These are phyloP conservation scores for Trichoderma polysporum DNA, from an alignment of 2,329 filamentous ascomycete species.

Conservation along the genomic window DNA sequence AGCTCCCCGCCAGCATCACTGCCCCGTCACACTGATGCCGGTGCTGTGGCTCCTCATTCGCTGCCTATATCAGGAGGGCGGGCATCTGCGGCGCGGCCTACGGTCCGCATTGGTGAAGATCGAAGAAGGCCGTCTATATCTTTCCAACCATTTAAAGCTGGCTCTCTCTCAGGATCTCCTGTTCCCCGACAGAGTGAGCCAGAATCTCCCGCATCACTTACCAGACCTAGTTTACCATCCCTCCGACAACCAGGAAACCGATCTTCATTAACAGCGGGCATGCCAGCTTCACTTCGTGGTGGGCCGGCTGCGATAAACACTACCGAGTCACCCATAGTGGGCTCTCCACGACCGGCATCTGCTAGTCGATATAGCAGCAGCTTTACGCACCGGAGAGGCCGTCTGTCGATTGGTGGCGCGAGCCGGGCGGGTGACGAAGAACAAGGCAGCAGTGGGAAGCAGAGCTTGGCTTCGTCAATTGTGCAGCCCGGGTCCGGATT, in stretches of 20 bases:
- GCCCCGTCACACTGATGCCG: conserved; percentile 42
- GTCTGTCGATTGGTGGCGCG: conserved; percentile 72
- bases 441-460: conserved; percentile 76
- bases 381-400: conserved; percentile 80
- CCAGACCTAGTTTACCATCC: conserved; percentile 45
- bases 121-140: conserved; percentile 77
- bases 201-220: conserved; percentile 53
- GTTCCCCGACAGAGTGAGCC: conserved; percentile 49
- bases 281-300: conserved; percentile 70
- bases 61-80: conserved; percentile 50
- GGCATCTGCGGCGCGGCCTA: conserved; percentile 33
- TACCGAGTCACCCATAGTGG: conserved; percentile 64
- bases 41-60: conserved; percentile 50
- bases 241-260: conserved; percentile 62
- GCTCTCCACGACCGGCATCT: conserved; percentile 75
- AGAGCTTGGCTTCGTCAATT: conserved; percentile 68
- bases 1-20: conserved; percentile 58
- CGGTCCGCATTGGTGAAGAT: conserved; percentile 51
- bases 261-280: conserved; percentile 71
- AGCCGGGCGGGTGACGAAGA: conserved; percentile 69
- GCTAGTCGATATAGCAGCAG: conserved; percentile 91
- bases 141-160: conserved; percentile 95
- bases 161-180: conserved; percentile 88
- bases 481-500: conserved; percentile 76
- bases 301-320: conserved; percentile 58